Conservation (phyloP, 2,329 filamentous ascomycete genomes). For the Beauveria sp. region DNA sequence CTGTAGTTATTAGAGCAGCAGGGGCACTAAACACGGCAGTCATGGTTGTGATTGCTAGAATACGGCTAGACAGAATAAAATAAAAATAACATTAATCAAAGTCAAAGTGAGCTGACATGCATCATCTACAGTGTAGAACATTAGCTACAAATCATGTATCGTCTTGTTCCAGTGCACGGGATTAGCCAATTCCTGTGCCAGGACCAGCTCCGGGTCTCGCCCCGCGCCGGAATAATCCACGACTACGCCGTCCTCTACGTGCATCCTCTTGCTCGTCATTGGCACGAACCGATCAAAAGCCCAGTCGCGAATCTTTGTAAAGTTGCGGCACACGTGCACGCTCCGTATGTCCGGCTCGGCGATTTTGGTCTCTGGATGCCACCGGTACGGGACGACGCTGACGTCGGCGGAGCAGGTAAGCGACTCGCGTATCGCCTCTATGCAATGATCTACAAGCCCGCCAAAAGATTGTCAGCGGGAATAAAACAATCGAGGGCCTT, state of each 20-base stretch:
- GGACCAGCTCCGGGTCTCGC: not conserved
- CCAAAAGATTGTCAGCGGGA: not conserved
- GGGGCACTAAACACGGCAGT: not conserved
- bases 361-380: not conserved
- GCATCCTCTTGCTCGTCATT: not conserved
- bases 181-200: not conserved
- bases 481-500: too few relatives aligned
- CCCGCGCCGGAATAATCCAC: slow-evolving; percentile 2
- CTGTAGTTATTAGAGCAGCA: too few relatives aligned
- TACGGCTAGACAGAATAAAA: not conserved
- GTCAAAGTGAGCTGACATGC: too few relatives aligned
- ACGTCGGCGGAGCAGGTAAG: slow-evolving; percentile 12
- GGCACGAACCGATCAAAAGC: not conserved
- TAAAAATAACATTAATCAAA: not conserved
- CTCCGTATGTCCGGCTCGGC: not conserved
- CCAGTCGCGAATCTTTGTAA: slow-evolving; percentile 10
- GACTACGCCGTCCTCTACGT: slow-evolving; percentile 2
- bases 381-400: slow-evolving; percentile 5
- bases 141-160: not conserved
- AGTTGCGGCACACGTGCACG: slow-evolving; percentile 11
- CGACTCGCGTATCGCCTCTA: slow-evolving; percentile 10
- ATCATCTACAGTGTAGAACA: too few relatives aligned
- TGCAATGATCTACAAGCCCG: slow-evolving; percentile 6
- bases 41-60: not conserved
- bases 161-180: slow-evolving; percentile 5